Conservation (phyloP, 768 basidiomycete genomes). For the Trametes sanguinea region DNA sequence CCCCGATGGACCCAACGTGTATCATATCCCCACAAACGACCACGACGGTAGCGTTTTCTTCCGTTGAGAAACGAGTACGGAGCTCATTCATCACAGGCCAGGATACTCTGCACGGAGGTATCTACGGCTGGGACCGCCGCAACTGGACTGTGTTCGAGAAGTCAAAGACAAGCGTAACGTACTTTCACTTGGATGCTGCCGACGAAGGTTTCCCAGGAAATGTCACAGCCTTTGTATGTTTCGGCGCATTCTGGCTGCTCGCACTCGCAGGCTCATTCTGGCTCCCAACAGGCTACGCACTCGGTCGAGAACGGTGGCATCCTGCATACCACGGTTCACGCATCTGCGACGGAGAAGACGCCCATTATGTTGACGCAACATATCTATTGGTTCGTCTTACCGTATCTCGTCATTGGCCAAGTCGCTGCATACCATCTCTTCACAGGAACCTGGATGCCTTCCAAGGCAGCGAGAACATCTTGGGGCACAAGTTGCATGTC, state of each 20-base stretch:
- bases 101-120: conserved; percentile 59
- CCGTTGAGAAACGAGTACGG: too few relatives aligned
- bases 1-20: conserved; percentile 45
- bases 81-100: conserved; percentile 23
- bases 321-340: conserved; percentile 45
- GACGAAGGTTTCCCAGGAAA: conserved; percentile 47
- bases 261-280: too few relatives aligned
- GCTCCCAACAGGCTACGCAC: conserved; percentile 44
- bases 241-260: neutral
- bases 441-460: conserved; percentile 55
- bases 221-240: conserved; percentile 18
- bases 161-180: conserved; percentile 51
- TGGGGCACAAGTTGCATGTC: conserved; percentile 30
- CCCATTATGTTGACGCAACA: conserved; percentile 61
- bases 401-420: neutral
- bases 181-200: conserved; percentile 51
- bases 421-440: neutral
- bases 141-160: conserved; percentile 53
- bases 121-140: conserved; percentile 56
- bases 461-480: conserved; percentile 41
- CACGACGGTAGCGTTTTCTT: conserved; percentile 39
- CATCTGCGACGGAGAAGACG: conserved; percentile 51
- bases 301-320: conserved; percentile 46
- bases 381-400: conserved; percentile 46
- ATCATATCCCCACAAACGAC: conserved; percentile 53